Conservation (phyloP, 768 basidiomycete genomes). For the Macrocybe gigantea region DNA sequence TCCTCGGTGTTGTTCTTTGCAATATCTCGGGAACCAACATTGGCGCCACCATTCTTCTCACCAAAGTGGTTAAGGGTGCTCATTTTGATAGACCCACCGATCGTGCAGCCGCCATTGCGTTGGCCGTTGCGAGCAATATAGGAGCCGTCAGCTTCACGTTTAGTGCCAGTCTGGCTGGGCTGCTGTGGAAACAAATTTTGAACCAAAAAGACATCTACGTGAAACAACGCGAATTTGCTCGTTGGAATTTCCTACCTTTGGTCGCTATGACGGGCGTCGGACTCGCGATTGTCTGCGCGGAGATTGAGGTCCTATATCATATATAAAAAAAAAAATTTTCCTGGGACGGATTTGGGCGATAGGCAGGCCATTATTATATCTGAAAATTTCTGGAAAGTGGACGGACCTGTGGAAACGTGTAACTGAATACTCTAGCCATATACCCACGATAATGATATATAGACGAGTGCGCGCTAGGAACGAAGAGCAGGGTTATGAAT, state of each 20-base stretch:
- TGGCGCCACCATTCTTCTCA: constrained; percentile 84
- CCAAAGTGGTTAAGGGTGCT: constrained; percentile 64
- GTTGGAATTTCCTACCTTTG: constrained; percentile 66
- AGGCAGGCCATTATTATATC: too few species aligned
- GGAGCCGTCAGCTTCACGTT: constrained; percentile 90
- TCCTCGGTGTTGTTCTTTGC: constrained; percentile 69
- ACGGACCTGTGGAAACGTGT: too few species aligned
- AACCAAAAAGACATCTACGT: constrained; percentile 66
- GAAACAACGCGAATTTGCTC: constrained; percentile 56
- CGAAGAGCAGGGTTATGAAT: too few species aligned
- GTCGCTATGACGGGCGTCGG: constrained; percentile 61
- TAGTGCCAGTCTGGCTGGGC: constrained; percentile 80
- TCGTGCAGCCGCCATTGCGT: constrained; percentile 61
- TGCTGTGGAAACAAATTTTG: constrained; percentile 78
- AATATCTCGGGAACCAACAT: constrained; percentile 89
- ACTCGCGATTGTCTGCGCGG: constrained; percentile 65
- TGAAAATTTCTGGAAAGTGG: too few species aligned
- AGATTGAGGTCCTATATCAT: constrained; percentile 56
- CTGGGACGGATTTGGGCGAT: too few species aligned
- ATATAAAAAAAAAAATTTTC: too few species aligned
- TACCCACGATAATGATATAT: too few species aligned
- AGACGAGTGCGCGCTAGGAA: too few species aligned
- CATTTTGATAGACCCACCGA: constrained; percentile 25
- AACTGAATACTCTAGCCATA: too few species aligned
- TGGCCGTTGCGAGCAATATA: constrained; percentile 85